A percentile compares a stretch with the other conserved stretches of the same genome.
phyloP scores from a whole-genome alignment of 805 yeast genomes.

The Dipodascopsis tothii region DNA sequence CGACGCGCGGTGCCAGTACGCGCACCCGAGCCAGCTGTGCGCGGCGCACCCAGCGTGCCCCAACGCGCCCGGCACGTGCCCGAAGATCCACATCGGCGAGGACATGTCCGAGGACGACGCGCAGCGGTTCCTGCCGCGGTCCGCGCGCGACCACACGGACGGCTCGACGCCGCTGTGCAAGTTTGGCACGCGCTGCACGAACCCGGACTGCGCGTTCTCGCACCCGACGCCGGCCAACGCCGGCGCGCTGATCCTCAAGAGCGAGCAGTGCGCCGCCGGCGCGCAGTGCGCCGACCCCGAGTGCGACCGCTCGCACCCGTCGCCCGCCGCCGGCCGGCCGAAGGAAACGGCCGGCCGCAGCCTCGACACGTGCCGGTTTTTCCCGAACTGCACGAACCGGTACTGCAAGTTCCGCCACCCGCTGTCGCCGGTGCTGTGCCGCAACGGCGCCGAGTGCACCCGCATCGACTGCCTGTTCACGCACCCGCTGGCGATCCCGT shows the following conservation, averaged over 20 bases:
- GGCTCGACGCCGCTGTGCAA: constrained; percentile 47
- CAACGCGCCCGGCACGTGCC: constrained; percentile 74
- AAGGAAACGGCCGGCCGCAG: constrained; percentile 33
- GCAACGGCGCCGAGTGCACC: constrained; percentile 71
- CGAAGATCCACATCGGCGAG: constrained; percentile 74
- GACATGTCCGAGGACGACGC: constrained; percentile 59
- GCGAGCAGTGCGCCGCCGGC: constrained; percentile 72
- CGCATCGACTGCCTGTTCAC: constrained; percentile 75
- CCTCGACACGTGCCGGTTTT: constrained; percentile 78
- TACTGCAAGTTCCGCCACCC: constrained; percentile 84
- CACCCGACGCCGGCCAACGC: constrained; percentile 86
- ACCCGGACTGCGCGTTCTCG: constrained; percentile 76
- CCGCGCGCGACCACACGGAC: neutral
- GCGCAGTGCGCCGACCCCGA: constrained; percentile 50
- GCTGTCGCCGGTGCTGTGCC: constrained; percentile 60
- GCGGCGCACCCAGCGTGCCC: constrained; percentile 68
- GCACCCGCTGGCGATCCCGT: constrained; percentile 72
- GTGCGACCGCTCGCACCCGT: constrained; percentile 77
- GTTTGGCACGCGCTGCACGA: constrained; percentile 67
- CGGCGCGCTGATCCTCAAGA: constrained; percentile 57
- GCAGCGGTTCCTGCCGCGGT: neutral
- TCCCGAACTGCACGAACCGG: constrained; percentile 64
- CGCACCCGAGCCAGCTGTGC: constrained; percentile 76
- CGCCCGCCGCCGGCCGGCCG: constrained; percentile 40
- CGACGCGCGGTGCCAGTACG: constrained; percentile 48